Evolutionary conservation across 148 eudicot species (phyloP), one percentile per base, ranked within the genome.

Genomic region (Beta vulgaris): DNA sequence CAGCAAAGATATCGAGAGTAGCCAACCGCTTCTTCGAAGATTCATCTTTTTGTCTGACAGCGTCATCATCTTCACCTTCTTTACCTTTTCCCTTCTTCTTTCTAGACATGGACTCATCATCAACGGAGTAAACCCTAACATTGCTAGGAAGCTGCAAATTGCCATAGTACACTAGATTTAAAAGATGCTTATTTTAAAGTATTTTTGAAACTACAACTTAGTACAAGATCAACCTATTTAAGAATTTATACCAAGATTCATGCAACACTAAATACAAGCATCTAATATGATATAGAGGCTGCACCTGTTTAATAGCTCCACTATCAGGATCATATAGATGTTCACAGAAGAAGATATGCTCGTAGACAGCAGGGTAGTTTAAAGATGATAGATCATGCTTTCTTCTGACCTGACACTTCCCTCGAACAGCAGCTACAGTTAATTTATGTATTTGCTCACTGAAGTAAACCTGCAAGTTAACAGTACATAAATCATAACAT

Each of bases 1-100:
- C 99, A 85, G 99, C 92, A 89, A 95, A 95, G 63, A 95, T 92
- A 82, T 95, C 99, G 29, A 95, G 84, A 32, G 99, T 91, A 32
- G 89, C 81, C 81, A 95, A 75, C 39, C 80, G 69, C 43, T 79
- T 77, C 59, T 39, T 37, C 31, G 42, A 66, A 37, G 84, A 74
- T 19, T 71, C 67, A 68, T 74, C 80, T 48, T 84, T 89, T 40
- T 79, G 82, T 37, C 77, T 74, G 28, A 61, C 79, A 64, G 14
- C 19, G 37, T 78, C 88, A 75, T 81, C 80, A 77, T 76, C 72
- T 54, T 89, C 98, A 40, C 82, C 96, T 87, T 87, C 89, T 81
- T 79, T 91, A 73, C 88, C 80, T 83, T 95, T 95, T 3, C 99
- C 99, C 73, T 95, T 95, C 76, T 85, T 92, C 85, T 85, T 92